Percentiles rank a stretch among this genome's conserved stretches.
Evolutionary conservation across 2,329 filamentous ascomycete genomes (phyloP).

Genomic region (Venturia asperata): DNA sequence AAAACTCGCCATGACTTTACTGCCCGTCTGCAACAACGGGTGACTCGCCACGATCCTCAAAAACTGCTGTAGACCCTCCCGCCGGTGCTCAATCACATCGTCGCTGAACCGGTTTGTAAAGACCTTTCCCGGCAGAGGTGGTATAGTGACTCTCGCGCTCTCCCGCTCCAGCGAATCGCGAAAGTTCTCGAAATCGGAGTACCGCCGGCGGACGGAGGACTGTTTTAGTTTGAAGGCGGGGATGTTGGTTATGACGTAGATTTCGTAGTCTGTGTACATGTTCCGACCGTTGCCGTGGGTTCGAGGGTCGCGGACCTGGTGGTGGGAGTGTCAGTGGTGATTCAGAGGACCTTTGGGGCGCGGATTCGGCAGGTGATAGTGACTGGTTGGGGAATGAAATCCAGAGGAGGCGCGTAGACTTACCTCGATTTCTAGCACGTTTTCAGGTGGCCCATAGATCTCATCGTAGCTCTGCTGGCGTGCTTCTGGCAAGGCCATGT

Average conservation of each 20-base stretch:
- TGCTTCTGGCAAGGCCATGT: conserved; percentile 59
- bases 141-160: conserved; percentile 88
- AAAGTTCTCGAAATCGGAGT: conserved; percentile 98
- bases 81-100: conserved; percentile 91
- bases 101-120: conserved; percentile 98
- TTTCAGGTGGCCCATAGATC: conserved; percentile 97
- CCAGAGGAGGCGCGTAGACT: conserved; percentile 43
- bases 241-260: conserved; percentile 96
- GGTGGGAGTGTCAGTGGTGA: conserved; percentile 8
- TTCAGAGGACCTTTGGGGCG: conserved; percentile 12
- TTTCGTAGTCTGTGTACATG: conserved; percentile 99
- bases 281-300: conserved; percentile 88
- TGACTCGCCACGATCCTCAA: conserved; percentile 96
- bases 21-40: conserved; percentile 91
- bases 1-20: conserved; percentile 91
- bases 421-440: conserved; percentile 97
- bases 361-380: background rate
- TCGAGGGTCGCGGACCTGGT: conserved; percentile 82
- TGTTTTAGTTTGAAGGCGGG: conserved; percentile 91
- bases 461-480: conserved; percentile 96
- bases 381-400: background rate
- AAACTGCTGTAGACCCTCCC: conserved; percentile 89
- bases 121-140: conserved; percentile 90
- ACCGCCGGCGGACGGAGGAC: conserved; percentile 81
- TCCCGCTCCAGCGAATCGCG: conserved; percentile 96